phyloP scores from a whole-genome alignment of 1,139 yeast species.

The Schwanniomyces etchellsii region DNA sequence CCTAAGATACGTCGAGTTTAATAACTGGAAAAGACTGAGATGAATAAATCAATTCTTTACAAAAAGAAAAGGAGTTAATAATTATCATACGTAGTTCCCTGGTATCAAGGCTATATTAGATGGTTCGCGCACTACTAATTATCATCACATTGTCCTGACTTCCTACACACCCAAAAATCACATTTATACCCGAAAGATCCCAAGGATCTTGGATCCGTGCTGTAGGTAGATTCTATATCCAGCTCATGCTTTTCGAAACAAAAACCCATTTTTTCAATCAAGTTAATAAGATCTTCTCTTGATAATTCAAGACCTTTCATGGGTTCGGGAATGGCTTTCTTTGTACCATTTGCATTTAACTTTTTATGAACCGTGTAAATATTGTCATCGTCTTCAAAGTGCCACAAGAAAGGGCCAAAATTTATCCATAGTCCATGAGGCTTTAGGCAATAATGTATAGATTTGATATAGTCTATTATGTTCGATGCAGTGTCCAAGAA shows the following conservation, averaged over 20 bases:
- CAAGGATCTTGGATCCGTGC: conserved; percentile 48
- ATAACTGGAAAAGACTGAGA: too few species aligned
- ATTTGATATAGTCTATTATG: conserved; percentile 59
- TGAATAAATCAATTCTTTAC: too few species aligned
- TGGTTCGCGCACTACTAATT: too few species aligned
- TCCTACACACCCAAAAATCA: conserved; percentile 65
- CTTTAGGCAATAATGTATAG: conserved; percentile 49
- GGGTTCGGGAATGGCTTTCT: conserved; percentile 21
- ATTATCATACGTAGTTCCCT: too few species aligned
- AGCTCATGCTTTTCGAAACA: conserved; percentile 39
- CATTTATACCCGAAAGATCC: conserved; percentile 60
- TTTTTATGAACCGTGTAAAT: conserved; percentile 14
- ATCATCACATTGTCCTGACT: too few species aligned
- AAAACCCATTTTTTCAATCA: conserved; percentile 53
- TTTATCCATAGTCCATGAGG: conserved; percentile 71
- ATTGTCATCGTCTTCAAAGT: conserved; percentile 56
- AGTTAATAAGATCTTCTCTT: conserved; percentile 48
- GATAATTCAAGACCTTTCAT: conserved; percentile 61
- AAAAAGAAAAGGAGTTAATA: too few species aligned
- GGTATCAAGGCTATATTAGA: too few species aligned
- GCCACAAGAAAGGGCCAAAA: conserved; percentile 85
- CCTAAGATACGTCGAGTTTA: too few species aligned
- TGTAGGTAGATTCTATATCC: conserved; percentile 47
- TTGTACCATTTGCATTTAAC: conserved; percentile 19
- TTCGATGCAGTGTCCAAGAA: conserved; percentile 79